phyloP scores from a whole-genome alignment of 495 filamentous ascomycete genomes.

The Antarctomyces pellizariae region DNA sequence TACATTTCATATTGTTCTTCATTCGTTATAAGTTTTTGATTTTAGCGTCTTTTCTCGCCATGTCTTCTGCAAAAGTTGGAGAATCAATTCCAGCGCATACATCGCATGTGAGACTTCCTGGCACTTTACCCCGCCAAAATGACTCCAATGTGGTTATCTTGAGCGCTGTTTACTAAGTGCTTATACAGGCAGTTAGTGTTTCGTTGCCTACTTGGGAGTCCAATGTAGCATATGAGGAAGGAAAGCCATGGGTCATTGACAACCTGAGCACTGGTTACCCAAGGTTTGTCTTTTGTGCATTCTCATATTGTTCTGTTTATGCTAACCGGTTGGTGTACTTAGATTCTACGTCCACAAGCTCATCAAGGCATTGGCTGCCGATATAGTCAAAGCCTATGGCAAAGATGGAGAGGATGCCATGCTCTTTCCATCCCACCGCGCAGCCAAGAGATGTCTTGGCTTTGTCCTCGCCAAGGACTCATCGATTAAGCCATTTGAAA shows the following conservation, averaged over 20 bases:
- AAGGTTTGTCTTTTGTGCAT: slow-evolving; percentile 20
- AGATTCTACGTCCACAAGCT: slow-evolving; percentile 81
- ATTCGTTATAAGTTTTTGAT: too few species aligned
- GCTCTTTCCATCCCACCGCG: slow-evolving; percentile 48
- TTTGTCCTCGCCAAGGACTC: slow-evolving; percentile 43
- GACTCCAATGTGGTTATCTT: slow-evolving; percentile 1
- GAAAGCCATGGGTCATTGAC: slow-evolving; percentile 58
- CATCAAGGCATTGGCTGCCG: slow-evolving; percentile 48
- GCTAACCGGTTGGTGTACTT: slow-evolving; percentile 5
- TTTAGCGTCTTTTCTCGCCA: too few species aligned
- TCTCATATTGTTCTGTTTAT: too few species aligned
- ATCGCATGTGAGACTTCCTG: slow-evolving; percentile 26
- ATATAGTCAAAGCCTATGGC: slow-evolving; percentile 42
- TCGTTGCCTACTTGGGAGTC: slow-evolving; percentile 85
- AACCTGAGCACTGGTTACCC: slow-evolving; percentile 87
- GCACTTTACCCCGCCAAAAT: slow-evolving; percentile 1
- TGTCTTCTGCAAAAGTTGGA: slow-evolving; percentile 18
- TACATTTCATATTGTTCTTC: too few species aligned
- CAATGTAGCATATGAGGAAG: slow-evolving; percentile 85
- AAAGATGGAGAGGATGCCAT: slow-evolving; percentile 40
- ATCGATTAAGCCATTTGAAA: slow-evolving; percentile 19
- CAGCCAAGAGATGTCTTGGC: slow-evolving; percentile 40
- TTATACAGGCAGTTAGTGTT: slow-evolving; percentile 67
- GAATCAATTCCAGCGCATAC: slow-evolving; percentile 36
- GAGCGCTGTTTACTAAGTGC: slow-evolving; percentile 8